Base-by-base conservation (phyloP, 1,284 basidiomycete genomes). In the Exobasidium cylindrosporum region DNA sequence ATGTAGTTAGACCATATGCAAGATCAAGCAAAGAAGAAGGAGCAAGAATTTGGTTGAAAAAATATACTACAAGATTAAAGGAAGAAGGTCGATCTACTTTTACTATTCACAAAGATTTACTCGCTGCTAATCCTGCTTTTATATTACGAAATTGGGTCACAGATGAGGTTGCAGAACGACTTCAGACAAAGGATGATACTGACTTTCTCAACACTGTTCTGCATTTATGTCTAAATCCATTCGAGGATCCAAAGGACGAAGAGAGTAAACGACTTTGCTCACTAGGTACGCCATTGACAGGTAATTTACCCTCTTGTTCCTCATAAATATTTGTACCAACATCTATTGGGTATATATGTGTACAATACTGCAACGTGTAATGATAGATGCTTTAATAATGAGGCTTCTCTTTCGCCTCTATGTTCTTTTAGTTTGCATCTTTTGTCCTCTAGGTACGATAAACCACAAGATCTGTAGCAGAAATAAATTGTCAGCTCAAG, bases 121-220 rank as follows among this genome's bases (percentile, higher is more conserved):
- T 58, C 43, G 21, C 29, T 17, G 63, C 62, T 47, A 78, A 78
- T 30, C 77, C 77, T 10, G 57, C 63, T 5, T 79, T 79, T 43
- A 68, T 77, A 31, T 63, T 79, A 53, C 67, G 77, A 31, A 77
- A 79, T 46, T 79, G 77, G 77, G 59, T 78, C 23, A 73, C 71
- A 14, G 69, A 74, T 54, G 76, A 75, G 40, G 76, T 74, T 11
- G 70, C 68, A 0, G 62, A 75, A 45, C 66, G 73, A 0, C 50
- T 78, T 3, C 72, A 72, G 57, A 56, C 66, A 21, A 53, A 69
- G 7, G 63, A 76, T 53, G 76, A 79, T 46, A 79, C 77, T 3
- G 66, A 64, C 6, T 65, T 69, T 13, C 35, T 77, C 11, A 62
- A 72, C 7, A 62, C 66, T 21, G 74, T 77, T 55, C 63, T 77